These are phyloP conservation scores for Melanogaster broomeanus DNA, from an alignment of 768 basidiomycete species.

Conservation along the genomic window DNA sequence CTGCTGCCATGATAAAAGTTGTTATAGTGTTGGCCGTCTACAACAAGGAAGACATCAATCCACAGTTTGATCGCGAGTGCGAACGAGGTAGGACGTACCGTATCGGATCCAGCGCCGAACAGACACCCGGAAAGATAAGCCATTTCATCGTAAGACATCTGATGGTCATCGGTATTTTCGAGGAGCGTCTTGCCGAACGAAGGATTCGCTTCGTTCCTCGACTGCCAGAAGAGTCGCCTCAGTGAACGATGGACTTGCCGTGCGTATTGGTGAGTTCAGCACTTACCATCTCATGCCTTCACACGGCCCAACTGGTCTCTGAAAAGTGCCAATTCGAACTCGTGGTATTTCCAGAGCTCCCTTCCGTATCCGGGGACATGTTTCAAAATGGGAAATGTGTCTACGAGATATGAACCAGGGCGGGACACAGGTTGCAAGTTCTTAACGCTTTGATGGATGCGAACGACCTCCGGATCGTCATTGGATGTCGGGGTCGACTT, in stretches of 20 bases:
- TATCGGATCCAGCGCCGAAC: slow-evolving; percentile 64
- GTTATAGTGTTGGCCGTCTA: slow-evolving; percentile 51
- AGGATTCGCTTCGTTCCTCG: slow-evolving; percentile 2
- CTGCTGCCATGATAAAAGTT: slow-evolving; percentile 52
- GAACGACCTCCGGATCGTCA: slow-evolving; percentile 25
- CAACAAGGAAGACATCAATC: not conserved
- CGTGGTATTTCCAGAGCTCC: slow-evolving; percentile 51
- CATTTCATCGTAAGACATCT: slow-evolving; percentile 52
- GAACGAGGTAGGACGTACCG: slow-evolving; percentile 26
- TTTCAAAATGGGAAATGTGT: slow-evolving; percentile 35
- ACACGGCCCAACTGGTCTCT: slow-evolving; percentile 49
- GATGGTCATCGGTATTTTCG: slow-evolving; percentile 48
- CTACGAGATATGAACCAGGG: slow-evolving; percentile 37
- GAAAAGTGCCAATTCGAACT: slow-evolving; percentile 53
- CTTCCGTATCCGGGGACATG: slow-evolving; percentile 62
- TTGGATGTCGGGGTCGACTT: slow-evolving; percentile 14
- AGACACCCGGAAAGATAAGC: slow-evolving; percentile 60
- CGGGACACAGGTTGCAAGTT: slow-evolving; percentile 32
- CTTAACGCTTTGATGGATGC: slow-evolving; percentile 13
- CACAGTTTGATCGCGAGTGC: not conserved
- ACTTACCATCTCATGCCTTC: slow-evolving; percentile 42
- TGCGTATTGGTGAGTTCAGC: not conserved
- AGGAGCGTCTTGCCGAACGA: slow-evolving; percentile 57
- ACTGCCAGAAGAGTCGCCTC: slow-evolving; percentile 3
- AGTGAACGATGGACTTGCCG: not conserved